phyloP scores from a whole-genome alignment of 2,329 filamentous ascomycete genomes.

The Epichloe glyceriae region DNA sequence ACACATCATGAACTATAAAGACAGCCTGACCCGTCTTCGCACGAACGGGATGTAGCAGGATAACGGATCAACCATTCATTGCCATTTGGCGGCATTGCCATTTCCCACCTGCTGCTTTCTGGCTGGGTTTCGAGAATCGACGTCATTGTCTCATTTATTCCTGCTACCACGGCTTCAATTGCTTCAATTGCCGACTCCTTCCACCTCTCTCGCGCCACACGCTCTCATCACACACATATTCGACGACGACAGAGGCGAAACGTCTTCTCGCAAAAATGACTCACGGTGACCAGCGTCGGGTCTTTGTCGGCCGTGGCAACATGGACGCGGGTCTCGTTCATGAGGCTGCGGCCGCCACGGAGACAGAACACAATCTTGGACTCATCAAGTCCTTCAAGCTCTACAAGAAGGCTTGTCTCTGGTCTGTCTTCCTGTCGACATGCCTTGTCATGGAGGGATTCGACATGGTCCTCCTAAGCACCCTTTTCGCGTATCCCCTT shows the following conservation, averaged over 20 bases:
- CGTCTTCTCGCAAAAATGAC: background rate
- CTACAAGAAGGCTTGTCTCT: constrained; percentile 24
- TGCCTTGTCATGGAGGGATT: constrained; percentile 29
- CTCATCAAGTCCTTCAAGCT: constrained; percentile 24
- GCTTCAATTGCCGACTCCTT: too few species aligned
- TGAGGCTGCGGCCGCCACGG: constrained; percentile 16
- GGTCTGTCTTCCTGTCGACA: constrained; percentile 25
- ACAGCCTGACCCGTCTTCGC: background rate
- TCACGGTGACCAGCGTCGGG: constrained; percentile 1
- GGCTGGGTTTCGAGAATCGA: too few species aligned
- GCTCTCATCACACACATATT: too few species aligned
- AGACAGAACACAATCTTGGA: constrained; percentile 21
- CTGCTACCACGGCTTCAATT: too few species aligned
- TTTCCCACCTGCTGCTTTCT: background rate
- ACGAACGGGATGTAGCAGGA: background rate
- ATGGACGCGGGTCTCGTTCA: constrained; percentile 7
- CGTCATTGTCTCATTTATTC: background rate
- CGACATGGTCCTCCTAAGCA: constrained; percentile 25
- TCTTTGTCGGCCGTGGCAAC: constrained; percentile 6
- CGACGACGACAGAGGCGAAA: too few species aligned
- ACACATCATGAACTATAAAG: constrained; percentile 5
- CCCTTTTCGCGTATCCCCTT: constrained; percentile 29
- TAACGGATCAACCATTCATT: background rate
- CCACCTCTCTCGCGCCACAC: too few species aligned
- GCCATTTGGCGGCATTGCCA: background rate